Evolutionary conservation across 1,139 yeast species (phyloP), one percentile per base, ranked within the genome.

Genomic region (Hyphopichia fennica): DNA sequence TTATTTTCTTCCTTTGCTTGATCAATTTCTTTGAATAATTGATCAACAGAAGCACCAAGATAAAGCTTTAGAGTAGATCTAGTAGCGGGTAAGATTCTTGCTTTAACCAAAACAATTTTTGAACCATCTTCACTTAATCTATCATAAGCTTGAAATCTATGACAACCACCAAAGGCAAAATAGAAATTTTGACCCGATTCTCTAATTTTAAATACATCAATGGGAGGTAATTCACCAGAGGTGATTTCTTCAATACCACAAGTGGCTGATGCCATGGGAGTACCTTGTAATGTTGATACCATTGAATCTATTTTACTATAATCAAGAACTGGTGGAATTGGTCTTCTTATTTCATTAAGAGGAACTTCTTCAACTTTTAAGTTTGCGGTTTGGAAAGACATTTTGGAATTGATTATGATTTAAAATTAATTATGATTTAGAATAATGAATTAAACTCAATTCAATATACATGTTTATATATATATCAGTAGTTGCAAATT

Each of bases 151-250:
- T 87, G 95, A 51, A 87, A 82, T 47, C 95, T 63, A 57, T 87
- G 95, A 58, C 95, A 87, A 0, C 95, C 95, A 9, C 95, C 95
- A 62, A 87, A 84, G 2, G 95, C 95, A 65, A 87, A 87, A 56
- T 82, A 87, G 58, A 75, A 76, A 23, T 67, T 73, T 42, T 76
- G 63, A 0, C 89, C 93, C 10, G 74, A 58, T 38, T 84, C 85
- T 37, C 82, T 68, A 2, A 87, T 84, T 35, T 76, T 72, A 50
- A 87, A 66, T 0, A 87, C 90, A 59, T 87, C 96, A 22, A 88
- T 74, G 2, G 91, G 87, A 1, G 93, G 93, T 36, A 85, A 62
- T 50, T 83, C 85, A 0, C 90, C 89, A 0, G 89, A 65, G 0
- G 65, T 63, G 11, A 79, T 79, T 28, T 78, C 71, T 41, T 78